Conservation (phyloP, 1,139 yeast genomes). For the Candida smagusa region DNA sequence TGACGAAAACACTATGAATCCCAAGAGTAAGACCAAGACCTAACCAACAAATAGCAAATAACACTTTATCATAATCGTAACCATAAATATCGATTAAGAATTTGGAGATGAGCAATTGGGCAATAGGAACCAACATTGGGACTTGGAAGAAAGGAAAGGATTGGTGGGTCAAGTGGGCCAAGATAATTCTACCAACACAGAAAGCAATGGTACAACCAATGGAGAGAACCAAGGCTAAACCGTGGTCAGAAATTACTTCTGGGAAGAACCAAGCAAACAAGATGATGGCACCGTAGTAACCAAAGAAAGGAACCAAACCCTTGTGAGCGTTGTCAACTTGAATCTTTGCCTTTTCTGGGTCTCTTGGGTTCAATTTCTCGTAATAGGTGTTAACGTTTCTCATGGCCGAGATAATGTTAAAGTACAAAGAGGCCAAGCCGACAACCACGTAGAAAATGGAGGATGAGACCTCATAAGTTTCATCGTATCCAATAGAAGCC, state of each 20-base stretch:
- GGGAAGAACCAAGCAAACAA: slow-evolving; percentile 47
- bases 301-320: slow-evolving; percentile 71
- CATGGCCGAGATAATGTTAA: slow-evolving; percentile 72
- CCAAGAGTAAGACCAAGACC: slow-evolving; percentile 78
- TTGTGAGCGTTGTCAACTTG: slow-evolving; percentile 46
- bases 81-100: slow-evolving; percentile 38
- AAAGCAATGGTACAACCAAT: slow-evolving; percentile 79
- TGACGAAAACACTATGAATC: slow-evolving; percentile 72
- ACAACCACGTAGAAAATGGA: slow-evolving; percentile 44
- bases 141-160: slow-evolving; percentile 69
- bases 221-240: slow-evolving; percentile 61
- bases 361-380: slow-evolving; percentile 18
- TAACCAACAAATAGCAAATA: slow-evolving; percentile 57
- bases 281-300: slow-evolving; percentile 56
- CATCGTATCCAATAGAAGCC: slow-evolving; percentile 26
- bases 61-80: slow-evolving; percentile 35
- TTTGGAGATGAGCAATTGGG: slow-evolving; percentile 47
- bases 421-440: slow-evolving; percentile 57
- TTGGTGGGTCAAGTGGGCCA: slow-evolving; percentile 82
- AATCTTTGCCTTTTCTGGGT: slow-evolving; percentile 18
- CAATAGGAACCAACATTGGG: slow-evolving; percentile 65
- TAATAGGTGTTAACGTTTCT: slow-evolving; percentile 62
- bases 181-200: slow-evolving; percentile 83
- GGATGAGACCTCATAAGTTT: slow-evolving; percentile 25
- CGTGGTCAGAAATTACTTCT: slow-evolving; percentile 44